phyloP scores from a whole-genome alignment of 148 eudicot genomes.

The Selenicereus undatus region DNA sequence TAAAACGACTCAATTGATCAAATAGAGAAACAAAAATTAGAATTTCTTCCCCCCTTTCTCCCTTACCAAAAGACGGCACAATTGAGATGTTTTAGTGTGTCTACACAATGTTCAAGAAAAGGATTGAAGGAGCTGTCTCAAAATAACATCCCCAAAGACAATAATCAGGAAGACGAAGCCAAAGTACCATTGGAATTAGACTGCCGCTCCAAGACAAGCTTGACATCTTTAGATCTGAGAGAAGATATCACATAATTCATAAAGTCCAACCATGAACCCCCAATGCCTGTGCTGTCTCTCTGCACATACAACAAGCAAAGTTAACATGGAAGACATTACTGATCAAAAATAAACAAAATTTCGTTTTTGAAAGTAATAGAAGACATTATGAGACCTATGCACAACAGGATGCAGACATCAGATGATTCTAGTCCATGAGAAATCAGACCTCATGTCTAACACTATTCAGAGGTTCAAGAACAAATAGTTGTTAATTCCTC shows the following conservation, averaged over 20 bases:
- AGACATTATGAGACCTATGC: not conserved
- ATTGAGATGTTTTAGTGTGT: not conserved
- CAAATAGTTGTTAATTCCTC: not conserved
- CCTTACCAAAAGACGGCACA: not conserved
- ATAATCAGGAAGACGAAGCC: not conserved
- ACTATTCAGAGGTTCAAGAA: not conserved
- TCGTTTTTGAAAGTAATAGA: no score
- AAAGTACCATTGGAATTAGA: conserved; percentile 49
- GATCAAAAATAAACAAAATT: not conserved
- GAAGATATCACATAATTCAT: conserved; percentile 58
- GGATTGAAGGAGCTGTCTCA: not conserved
- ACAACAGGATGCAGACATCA: not conserved
- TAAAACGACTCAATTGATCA: not conserved
- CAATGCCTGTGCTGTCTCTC: conserved; percentile 78
- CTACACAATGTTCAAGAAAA: not conserved
- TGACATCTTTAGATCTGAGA: conserved; percentile 63
- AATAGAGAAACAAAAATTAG: not conserved
- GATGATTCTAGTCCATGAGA: conserved; percentile 1
- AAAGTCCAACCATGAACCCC: conserved; percentile 84
- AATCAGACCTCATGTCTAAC: not conserved
- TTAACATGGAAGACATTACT: not conserved
- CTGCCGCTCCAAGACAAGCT: conserved; percentile 63
- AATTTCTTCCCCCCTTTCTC: not conserved
- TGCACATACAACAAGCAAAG: conserved; percentile 26
- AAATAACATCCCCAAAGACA: not conserved